Base-by-base conservation (phyloP, 257 asterid genomes). In the Sherardia arvensis region DNA sequence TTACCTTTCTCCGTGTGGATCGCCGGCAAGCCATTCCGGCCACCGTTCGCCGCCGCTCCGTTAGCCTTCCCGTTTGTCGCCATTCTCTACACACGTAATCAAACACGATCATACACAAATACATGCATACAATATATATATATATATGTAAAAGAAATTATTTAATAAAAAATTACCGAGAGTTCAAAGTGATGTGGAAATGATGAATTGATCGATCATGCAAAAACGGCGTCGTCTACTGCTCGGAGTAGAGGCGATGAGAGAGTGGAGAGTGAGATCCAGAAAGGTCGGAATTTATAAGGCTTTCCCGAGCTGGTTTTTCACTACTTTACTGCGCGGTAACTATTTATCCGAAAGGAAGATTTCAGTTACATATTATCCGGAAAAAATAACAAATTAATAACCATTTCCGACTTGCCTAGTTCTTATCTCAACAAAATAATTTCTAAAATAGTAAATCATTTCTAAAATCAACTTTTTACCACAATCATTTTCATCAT, bases 1-100 rank as follows among this genome's bases (percentile, higher is more conserved):
- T 33, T 28, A 21, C 67, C 80, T 71, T 83, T 86, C 23, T 83
- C 73, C 0, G 95, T 89, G 11, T 83, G 87, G 66, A 89, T 86
- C 80, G 66, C 78, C 47, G 96, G 82, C 60, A 89, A 69, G 0
- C 84, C 85, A 23, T 64, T 74, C 36, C 85, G 70, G 36, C 96
- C 83, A 53, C 67, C 75, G 51, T 15, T 43, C 7, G 56, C 25
- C 56, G 26, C 9, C 27, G 15, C 48, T 40, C 53, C 53, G 21
- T 45, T 45, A 5, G 48, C 48, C 48, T 48, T 48, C 26, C 55
- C 55, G 3, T 18, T 48, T 12, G 56, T 49, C 56, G 56, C 26
- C 56, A 49, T 49, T n/a, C 26, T n/a, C 26, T 49, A 5, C 56
- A 43, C 51, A 43, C 1, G 3, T 3, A 12, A 43, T 43, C 20